Evolutionary conservation across 352 stramenopile species (phyloP).

Genomic region (Globisporangium rhizosaccharum): DNA sequence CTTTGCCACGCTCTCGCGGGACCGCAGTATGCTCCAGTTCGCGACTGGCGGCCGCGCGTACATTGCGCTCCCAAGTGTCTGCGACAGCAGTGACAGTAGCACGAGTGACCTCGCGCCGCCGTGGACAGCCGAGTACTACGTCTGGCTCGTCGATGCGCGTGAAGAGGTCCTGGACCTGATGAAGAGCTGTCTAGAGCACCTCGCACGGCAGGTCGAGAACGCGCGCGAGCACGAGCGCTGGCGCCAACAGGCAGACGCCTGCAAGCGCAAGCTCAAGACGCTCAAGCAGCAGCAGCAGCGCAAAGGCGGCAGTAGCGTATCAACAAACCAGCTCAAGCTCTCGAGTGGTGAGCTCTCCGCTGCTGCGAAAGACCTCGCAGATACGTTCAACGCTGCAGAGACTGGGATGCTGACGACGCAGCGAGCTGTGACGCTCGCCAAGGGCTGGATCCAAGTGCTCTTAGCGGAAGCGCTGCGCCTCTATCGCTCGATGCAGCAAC

Average conservation of each 20-base stretch:
- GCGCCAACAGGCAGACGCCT: conserved; percentile 32
- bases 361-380: conserved; percentile 41
- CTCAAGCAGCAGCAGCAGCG: conserved; percentile 25
- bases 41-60: conserved; percentile 35
- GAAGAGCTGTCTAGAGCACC: conserved; percentile 25
- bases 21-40: conserved; percentile 51
- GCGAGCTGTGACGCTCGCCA: conserved; percentile 34
- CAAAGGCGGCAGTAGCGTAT: conserved; percentile 4
- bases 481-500: conserved; percentile 8
- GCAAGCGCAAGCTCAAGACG: conserved; percentile 47
- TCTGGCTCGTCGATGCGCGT: conserved; percentile 44
- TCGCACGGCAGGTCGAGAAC: conserved; percentile 31
- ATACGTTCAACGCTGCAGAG: conserved; percentile 47
- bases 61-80: conserved; percentile 27
- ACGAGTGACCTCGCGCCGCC: conserved; percentile 42
- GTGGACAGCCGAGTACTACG: conserved; percentile 66
- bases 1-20: conserved; percentile 35
- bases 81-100: not conserved
- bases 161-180: conserved; percentile 54
- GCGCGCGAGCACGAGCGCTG: conserved; percentile 35
- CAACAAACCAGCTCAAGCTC: conserved; percentile 6
- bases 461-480: conserved; percentile 40
- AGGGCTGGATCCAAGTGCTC: conserved; percentile 38
- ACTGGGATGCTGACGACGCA: conserved; percentile 25
- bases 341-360: conserved; percentile 19